These are phyloP conservation scores for Aspergillus floridensis DNA, from an alignment of 2,329 filamentous ascomycete genomes.

Conservation along the genomic window DNA sequence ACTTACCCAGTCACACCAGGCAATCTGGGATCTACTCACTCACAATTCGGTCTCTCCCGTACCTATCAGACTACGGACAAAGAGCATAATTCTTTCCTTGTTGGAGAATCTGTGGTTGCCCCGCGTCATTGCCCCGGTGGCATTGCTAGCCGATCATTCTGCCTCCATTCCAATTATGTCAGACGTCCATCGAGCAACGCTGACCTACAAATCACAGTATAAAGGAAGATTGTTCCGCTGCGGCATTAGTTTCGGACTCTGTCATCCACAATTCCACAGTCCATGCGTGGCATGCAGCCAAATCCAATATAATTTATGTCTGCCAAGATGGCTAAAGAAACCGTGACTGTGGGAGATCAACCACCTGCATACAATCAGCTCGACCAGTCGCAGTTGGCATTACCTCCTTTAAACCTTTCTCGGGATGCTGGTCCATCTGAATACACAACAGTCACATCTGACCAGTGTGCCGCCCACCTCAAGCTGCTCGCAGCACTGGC, in stretches of 20 bases:
- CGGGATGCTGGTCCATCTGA: slow-evolving; percentile 8
- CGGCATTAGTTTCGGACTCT: background rate
- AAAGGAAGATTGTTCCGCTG: background rate
- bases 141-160: background rate
- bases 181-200: background rate
- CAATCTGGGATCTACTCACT: background rate
- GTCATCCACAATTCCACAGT: slow-evolving; percentile 20
- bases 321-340: slow-evolving; percentile 8
- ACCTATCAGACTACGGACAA: background rate
- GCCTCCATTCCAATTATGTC: background rate
- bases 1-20: background rate
- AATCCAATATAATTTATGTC: background rate
- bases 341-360: slow-evolving; percentile 1
- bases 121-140: background rate
- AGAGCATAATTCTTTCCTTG: no score
- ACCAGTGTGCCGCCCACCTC: slow-evolving; percentile 69
- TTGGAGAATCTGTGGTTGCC: background rate
- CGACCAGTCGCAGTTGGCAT: slow-evolving; percentile 13
- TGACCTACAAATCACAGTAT: background rate
- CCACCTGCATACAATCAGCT: slow-evolving; percentile 30
- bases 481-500: slow-evolving; percentile 69
- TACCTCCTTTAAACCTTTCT: slow-evolving; percentile 28
- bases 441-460: slow-evolving; percentile 35
- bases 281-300: slow-evolving; percentile 5
- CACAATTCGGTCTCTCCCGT: background rate